Conservation (phyloP, 2,329 filamentous ascomycete species). For the Fusarium anthophilum region DNA sequence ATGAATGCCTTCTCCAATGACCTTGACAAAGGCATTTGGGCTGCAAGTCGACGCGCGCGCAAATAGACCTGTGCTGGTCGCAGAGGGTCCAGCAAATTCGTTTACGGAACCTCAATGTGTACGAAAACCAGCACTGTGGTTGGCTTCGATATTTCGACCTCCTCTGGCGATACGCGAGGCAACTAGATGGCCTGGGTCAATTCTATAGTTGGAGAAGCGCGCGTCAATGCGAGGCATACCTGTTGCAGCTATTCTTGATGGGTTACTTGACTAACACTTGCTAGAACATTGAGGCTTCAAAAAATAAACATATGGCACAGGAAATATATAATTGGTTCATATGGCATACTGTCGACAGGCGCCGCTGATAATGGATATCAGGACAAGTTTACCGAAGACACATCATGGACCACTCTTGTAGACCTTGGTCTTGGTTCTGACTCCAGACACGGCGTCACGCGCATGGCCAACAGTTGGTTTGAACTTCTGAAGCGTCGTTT, state of each 20-base stretch:
- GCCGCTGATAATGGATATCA: slow-evolving; percentile 3
- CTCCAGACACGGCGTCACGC: not conserved
- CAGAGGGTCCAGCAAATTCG: not conserved
- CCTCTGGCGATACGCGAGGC: slow-evolving; percentile 15
- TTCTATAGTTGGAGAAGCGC: slow-evolving; percentile 22
- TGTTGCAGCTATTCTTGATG: slow-evolving; percentile 6
- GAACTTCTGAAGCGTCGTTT: slow-evolving; percentile 1
- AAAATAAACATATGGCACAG: not conserved
- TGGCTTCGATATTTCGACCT: slow-evolving; percentile 5
- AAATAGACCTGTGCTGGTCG: not conserved
- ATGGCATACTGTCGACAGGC: not conserved
- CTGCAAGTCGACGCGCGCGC: slow-evolving; percentile 27
- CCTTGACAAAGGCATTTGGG: not conserved
- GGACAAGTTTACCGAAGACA: not conserved
- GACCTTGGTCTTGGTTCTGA: not conserved
- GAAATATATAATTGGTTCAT: slow-evolving; percentile 5
- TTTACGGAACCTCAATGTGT: slow-evolving; percentile 3
- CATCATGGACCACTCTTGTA: not conserved
- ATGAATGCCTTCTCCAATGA: not conserved
- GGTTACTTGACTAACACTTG: not conserved
- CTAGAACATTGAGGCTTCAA: not conserved
- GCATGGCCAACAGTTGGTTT: not conserved
- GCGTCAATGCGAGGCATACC: slow-evolving; percentile 36
- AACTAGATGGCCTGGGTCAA: not conserved
- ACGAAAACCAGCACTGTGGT: not conserved